phyloP scores from a whole-genome alignment of 2,329 filamentous ascomycete species.

The Curvularia sp. region DNA sequence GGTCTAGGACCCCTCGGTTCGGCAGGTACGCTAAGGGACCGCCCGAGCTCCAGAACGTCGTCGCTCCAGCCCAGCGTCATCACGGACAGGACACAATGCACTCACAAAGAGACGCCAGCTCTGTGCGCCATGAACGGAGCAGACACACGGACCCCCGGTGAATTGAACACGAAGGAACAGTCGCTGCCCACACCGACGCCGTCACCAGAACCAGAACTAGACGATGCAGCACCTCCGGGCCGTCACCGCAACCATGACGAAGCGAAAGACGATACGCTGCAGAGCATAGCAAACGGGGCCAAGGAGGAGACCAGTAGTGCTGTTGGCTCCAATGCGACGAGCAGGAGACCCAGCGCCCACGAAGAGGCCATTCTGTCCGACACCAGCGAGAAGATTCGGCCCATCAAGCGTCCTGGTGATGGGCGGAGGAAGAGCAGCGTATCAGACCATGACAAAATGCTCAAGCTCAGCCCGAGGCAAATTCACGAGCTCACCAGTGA shows the following conservation, averaged over 20 bases:
- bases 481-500: slow-evolving; percentile 63
- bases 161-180: slow-evolving; percentile 29
- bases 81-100: slow-evolving; percentile 23
- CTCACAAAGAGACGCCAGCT: slow-evolving; percentile 17
- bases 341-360: slow-evolving; percentile 30
- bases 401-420: slow-evolving; percentile 48
- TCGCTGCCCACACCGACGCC: slow-evolving; percentile 40
- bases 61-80: slow-evolving; percentile 8
- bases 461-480: slow-evolving; percentile 62
- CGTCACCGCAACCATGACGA: slow-evolving; percentile 20
- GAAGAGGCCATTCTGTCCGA: slow-evolving; percentile 46
- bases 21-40: slow-evolving; percentile 10
- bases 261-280: slow-evolving; percentile 17
- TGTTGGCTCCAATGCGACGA: slow-evolving; percentile 24
- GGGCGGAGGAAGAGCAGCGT: slow-evolving; percentile 45
- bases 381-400: slow-evolving; percentile 40
- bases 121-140: slow-evolving; percentile 41
- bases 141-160: slow-evolving; percentile 30
- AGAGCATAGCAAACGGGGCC: slow-evolving; percentile 18
- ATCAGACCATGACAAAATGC: slow-evolving; percentile 50
- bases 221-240: slow-evolving; percentile 28
- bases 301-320: slow-evolving; percentile 20
- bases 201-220: slow-evolving; percentile 31
- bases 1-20: slow-evolving; percentile 6
- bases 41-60: slow-evolving; percentile 13